These are phyloP conservation scores for Pythium chondricola DNA, from an alignment of 352 stramenopile genomes.

Conservation along the genomic window DNA sequence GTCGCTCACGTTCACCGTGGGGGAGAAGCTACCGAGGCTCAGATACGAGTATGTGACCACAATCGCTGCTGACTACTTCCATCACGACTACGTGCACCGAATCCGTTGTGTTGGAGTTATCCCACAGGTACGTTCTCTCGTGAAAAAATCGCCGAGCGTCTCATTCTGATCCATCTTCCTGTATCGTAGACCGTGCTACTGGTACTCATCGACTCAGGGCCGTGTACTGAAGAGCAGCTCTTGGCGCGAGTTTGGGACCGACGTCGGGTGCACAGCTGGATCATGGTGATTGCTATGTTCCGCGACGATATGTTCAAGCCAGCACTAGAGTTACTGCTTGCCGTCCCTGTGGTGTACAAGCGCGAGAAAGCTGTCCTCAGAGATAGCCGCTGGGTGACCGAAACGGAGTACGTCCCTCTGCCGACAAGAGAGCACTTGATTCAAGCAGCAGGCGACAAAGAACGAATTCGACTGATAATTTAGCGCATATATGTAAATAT, in stretches of 20 bases:
- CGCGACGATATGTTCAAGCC: conserved; percentile 4
- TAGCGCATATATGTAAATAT: no score
- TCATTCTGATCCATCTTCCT: background rate
- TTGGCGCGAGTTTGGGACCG: conserved; percentile 8
- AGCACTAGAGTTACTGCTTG: conserved; percentile 12
- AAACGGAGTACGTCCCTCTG: conserved; percentile 3
- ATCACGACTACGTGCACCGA: conserved; percentile 13
- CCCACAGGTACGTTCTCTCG: conserved; percentile 6
- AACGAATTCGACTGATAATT: conserved; percentile 13
- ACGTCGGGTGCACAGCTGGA: conserved; percentile 9
- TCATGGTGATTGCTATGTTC: conserved; percentile 10
- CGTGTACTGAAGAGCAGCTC: conserved; percentile 13
- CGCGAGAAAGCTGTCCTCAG: conserved; percentile 1
- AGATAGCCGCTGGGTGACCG: background rate
- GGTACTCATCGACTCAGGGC: conserved; percentile 15
- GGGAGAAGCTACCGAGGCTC: conserved; percentile 1
- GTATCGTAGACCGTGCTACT: conserved; percentile 8
- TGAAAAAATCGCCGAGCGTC: background rate
- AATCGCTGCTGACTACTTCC: conserved; percentile 4
- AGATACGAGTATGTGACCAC: conserved; percentile 8
- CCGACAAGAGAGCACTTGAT: conserved; percentile 12
- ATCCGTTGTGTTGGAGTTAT: conserved; percentile 11
- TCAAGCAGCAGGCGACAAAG: conserved; percentile 4
- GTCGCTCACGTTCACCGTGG: no score
- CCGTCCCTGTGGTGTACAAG: conserved; percentile 10